A percentile compares a stretch with the other conserved stretches of the same genome.
Evolutionary conservation across 2,329 filamentous ascomycete species (phyloP).

Genomic region (Pseudocercospora fijiensis): DNA sequence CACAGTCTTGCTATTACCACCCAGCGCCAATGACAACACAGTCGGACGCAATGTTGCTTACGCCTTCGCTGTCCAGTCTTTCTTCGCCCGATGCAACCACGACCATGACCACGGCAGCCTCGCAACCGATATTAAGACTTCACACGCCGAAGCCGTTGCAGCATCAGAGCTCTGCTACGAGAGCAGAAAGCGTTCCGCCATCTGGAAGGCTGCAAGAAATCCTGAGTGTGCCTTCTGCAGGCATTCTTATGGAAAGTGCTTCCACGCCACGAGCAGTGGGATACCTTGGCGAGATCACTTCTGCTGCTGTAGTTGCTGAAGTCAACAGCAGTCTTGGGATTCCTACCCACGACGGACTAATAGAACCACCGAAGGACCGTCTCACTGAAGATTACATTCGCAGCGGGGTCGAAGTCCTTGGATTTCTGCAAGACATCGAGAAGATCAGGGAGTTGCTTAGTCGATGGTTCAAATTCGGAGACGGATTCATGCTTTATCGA

Average conservation of each 20-base stretch:
- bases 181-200: constrained; percentile 10
- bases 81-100: not conserved
- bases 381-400: constrained; percentile 19
- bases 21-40: constrained; percentile 28
- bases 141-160: not conserved
- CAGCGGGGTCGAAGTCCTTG: constrained; percentile 20
- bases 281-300: constrained; percentile 26
- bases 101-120: not conserved
- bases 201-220: constrained; percentile 13
- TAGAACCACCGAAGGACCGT: constrained; percentile 9
- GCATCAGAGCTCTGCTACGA: not conserved
- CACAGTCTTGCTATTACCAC: constrained; percentile 27
- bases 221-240: constrained; percentile 24
- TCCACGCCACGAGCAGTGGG: constrained; percentile 14
- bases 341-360: constrained; percentile 8
- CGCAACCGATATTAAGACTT: not conserved
- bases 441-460: constrained; percentile 15
- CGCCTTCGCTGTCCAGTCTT: constrained; percentile 7
- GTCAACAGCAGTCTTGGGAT: constrained; percentile 27
- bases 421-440: constrained; percentile 14
- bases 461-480: constrained; percentile 14
- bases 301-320: constrained; percentile 27
- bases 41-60: not conserved
- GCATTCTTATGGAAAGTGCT: constrained; percentile 23
- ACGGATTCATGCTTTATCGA: constrained; percentile 20